Conservation (phyloP, 2,329 filamentous ascomycete genomes). For the Fusarium graminum region DNA sequence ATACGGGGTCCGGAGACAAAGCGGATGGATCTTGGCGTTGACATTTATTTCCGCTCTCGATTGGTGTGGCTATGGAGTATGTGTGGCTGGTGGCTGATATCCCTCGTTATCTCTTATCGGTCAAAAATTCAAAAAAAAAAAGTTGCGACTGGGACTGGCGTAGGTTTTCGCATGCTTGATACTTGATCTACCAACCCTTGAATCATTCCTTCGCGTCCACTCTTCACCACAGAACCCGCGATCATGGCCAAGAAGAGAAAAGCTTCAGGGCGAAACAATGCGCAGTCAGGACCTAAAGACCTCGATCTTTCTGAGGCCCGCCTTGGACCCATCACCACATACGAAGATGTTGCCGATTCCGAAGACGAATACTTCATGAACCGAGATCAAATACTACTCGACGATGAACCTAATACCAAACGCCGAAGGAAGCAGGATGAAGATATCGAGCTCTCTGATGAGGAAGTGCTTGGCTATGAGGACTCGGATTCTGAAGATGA, state of each 20-base stretch:
- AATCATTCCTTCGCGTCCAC: background rate
- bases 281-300: conserved; percentile 66
- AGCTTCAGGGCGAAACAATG: conserved; percentile 64
- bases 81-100: conserved; percentile 4
- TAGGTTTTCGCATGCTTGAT: conserved; percentile 8
- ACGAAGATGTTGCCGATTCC: conserved; percentile 89
- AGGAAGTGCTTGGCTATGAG: conserved; percentile 68
- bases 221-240: background rate
- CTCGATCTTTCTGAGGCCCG: conserved; percentile 70
- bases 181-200: conserved; percentile 5
- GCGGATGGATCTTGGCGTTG: background rate
- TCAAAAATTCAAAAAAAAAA: conserved; percentile 42
- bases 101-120: conserved; percentile 38
- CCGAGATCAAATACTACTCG: conserved; percentile 86
- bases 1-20: background rate
- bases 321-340: conserved; percentile 72
- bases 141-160: conserved; percentile 33
- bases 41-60: conserved; percentile 3
- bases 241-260: conserved; percentile 78
- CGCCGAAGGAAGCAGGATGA: conserved; percentile 80
- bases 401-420: conserved; percentile 84
- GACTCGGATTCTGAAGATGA: conserved; percentile 61
- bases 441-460: conserved; percentile 72
- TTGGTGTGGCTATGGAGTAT: background rate
- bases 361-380: conserved; percentile 94